These are phyloP conservation scores for Pisolithus tinctorius DNA, from an alignment of 768 basidiomycete species.

Conservation along the genomic window DNA sequence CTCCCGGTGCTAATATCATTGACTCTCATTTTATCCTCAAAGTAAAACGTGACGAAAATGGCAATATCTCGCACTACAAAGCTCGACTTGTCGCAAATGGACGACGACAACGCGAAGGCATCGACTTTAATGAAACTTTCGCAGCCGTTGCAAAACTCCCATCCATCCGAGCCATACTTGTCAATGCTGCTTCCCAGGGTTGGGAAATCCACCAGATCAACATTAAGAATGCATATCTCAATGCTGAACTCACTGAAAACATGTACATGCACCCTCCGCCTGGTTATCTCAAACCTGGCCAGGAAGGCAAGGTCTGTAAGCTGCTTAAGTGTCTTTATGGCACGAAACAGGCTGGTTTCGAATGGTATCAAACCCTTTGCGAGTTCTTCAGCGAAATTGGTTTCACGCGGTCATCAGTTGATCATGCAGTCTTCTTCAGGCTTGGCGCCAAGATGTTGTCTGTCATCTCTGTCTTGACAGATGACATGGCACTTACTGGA, in stretches of 20 bases:
- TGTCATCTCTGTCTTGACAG: neutral
- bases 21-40: neutral
- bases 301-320: conserved; percentile 11
- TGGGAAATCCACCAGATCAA: conserved; percentile 14
- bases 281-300: conserved; percentile 10
- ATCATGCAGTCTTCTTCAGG: conserved; percentile 5
- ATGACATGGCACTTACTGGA: conserved; percentile 1
- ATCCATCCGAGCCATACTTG: conserved; percentile 1
- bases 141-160: conserved; percentile 19
- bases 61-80: conserved; percentile 7
- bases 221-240: conserved; percentile 10
- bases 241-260: conserved; percentile 9
- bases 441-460: neutral
- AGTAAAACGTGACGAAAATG: neutral
- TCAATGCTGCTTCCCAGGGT: neutral
- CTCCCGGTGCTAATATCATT: neutral
- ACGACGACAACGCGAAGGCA: conserved; percentile 26
- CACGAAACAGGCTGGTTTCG: conserved; percentile 17
- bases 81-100: conserved; percentile 33
- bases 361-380: conserved; percentile 13
- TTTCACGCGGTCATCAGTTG: neutral
- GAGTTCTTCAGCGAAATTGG: conserved; percentile 1
- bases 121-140: conserved; percentile 30
- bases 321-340: conserved; percentile 26
- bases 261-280: conserved; percentile 20